Evolutionary conservation across 1,284 basidiomycete species (phyloP).

Genomic region (Ganoderma lingzhi): DNA sequence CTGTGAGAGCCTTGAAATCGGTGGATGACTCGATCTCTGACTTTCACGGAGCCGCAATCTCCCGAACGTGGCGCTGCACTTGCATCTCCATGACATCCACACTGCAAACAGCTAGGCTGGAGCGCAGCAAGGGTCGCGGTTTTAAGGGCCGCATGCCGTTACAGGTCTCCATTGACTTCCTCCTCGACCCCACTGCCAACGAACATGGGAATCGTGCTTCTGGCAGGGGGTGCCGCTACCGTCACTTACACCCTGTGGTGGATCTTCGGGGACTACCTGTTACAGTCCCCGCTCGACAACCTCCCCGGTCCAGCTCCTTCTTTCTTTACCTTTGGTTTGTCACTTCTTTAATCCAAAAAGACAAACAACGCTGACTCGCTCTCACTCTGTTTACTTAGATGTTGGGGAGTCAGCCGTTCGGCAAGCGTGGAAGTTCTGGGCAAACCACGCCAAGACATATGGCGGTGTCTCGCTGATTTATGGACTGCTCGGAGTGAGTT

Average conservation of each 20-base stretch:
- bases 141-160: background rate
- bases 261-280: background rate
- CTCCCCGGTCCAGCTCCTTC: background rate
- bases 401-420: background rate
- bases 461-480: conserved; percentile 30
- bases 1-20: background rate
- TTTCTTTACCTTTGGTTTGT: background rate
- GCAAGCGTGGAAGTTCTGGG: conserved; percentile 8
- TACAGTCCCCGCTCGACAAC: background rate
- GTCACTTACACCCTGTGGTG: background rate
- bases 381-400: background rate
- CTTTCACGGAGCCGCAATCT: background rate
- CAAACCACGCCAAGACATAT: conserved; percentile 21
- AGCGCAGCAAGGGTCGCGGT: background rate
- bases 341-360: too few relatives aligned
- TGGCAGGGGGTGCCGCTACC: background rate
- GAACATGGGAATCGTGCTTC: background rate
- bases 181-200: background rate
- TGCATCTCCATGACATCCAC: too few relatives aligned
- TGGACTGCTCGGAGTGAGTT: conserved; percentile 29
- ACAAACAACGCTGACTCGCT: background rate
- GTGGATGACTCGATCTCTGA: background rate
- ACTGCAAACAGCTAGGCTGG: too few relatives aligned
- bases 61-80: background rate
- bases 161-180: background rate